phyloP scores from a whole-genome alignment of 2,329 filamentous ascomycete species.

The Scedosporium boydii region DNA sequence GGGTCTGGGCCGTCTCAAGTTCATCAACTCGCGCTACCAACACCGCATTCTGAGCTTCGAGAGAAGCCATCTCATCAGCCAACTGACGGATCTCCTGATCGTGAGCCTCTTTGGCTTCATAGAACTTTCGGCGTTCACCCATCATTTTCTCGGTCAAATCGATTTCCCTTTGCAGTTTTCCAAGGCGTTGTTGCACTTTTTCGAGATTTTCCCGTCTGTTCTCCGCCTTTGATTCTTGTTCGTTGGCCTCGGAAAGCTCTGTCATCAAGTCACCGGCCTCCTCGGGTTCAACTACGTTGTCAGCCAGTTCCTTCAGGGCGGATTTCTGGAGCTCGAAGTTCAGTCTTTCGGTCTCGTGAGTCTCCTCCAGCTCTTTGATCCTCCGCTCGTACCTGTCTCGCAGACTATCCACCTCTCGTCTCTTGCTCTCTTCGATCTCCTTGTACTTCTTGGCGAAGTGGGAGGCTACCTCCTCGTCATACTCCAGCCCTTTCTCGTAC shows the following conservation, averaged over 20 bases:
- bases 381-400: background rate
- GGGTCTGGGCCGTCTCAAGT: background rate
- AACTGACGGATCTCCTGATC: no score
- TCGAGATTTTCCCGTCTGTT: background rate
- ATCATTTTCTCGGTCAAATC: background rate
- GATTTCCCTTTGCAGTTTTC: background rate
- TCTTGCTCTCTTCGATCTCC: background rate
- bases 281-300: background rate
- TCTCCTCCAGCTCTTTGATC: background rate
- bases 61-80: background rate
- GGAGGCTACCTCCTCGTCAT: no score
- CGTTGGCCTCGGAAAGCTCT: no score
- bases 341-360: background rate
- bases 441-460: background rate
- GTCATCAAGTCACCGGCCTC: background rate
- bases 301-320: background rate
- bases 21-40: background rate
- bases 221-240: no score
- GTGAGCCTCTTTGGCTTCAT: background rate
- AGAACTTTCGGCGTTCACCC: background rate
- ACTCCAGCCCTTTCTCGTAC: no score
- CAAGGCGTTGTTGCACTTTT: background rate
- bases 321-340: background rate
- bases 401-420: background rate
- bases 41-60: background rate